Conservation (phyloP, 768 basidiomycete species). For the Ephemerocybe angulata region DNA sequence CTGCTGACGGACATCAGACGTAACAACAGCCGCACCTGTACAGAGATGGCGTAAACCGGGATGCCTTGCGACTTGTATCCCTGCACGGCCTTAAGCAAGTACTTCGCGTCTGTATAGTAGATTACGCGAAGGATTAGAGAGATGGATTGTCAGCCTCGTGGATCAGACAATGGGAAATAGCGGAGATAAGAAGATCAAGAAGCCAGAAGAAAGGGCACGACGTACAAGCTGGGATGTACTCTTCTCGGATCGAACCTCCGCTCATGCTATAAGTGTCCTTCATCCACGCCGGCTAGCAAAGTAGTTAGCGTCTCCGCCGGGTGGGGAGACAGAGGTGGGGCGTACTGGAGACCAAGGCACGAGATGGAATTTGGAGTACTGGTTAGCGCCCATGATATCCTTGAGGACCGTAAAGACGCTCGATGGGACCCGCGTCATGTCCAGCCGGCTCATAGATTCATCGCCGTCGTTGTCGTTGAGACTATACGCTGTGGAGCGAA, state of each 20-base stretch:
- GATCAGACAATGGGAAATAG: background rate
- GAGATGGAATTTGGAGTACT: constrained; percentile 25
- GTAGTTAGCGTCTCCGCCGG: background rate
- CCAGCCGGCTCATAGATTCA: constrained; percentile 53
- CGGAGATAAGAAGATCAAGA: too few relatives aligned
- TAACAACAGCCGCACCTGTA: constrained; percentile 33
- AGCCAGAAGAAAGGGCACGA: too few relatives aligned
- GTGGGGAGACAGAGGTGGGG: constrained; percentile 3
- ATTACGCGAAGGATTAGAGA: too few relatives aligned
- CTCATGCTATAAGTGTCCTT: constrained; percentile 64
- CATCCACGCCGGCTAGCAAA: constrained; percentile 71
- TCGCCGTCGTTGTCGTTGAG: constrained; percentile 64
- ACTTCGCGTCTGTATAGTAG: constrained; percentile 53
- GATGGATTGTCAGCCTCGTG: background rate
- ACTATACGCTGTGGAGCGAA: constrained; percentile 48
- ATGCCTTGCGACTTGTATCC: constrained; percentile 64
- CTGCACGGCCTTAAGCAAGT: constrained; percentile 69
- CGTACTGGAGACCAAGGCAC: constrained; percentile 72
- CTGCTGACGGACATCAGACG: background rate
- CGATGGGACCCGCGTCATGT: constrained; percentile 54
- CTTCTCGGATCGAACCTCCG: constrained; percentile 55
- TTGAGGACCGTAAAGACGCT: constrained; percentile 59
- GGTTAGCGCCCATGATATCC: constrained; percentile 62
- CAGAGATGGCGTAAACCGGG: constrained; percentile 57
- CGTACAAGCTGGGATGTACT: constrained; percentile 49